Conservation (phyloP, 371 early-diverging fungal genomes). For the Actinomortierella ambigua region DNA sequence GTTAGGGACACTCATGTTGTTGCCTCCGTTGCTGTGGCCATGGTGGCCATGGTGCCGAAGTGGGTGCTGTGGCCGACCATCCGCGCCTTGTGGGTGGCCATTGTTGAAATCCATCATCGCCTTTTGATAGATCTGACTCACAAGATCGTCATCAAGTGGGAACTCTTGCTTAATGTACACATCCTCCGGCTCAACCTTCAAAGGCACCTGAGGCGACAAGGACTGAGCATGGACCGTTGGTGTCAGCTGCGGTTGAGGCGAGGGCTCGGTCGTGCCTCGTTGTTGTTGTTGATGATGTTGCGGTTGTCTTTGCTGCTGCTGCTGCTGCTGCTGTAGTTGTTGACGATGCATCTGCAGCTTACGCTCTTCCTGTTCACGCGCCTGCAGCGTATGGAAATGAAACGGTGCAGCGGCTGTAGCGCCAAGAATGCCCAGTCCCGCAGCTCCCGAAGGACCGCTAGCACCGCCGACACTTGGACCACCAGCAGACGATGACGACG, state of each 20-base stretch:
- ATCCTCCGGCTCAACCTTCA: constrained; percentile 15
- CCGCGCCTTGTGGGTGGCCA: not conserved
- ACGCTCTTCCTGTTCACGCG: constrained; percentile 26
- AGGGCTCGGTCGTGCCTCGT: not conserved
- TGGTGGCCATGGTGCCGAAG: too few relatives aligned
- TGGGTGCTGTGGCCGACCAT: too few relatives aligned
- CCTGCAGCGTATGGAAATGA: constrained; percentile 33
- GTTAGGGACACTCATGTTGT: too few relatives aligned
- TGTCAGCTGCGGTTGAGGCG: constrained; percentile 6
- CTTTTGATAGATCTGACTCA: constrained; percentile 45
- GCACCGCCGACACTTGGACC: too few relatives aligned
- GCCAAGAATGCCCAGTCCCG: constrained; percentile 9
- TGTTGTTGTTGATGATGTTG: constrained; percentile 13
- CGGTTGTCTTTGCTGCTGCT: constrained; percentile 14
- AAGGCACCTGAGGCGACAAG: not conserved
- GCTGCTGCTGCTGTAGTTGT: not conserved
- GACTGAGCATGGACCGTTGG: not conserved
- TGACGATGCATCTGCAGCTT: constrained; percentile 15
- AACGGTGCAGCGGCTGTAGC: constrained; percentile 16
- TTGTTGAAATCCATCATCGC: constrained; percentile 33
- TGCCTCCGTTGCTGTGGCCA: constrained; percentile 4
- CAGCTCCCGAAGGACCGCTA: too few relatives aligned
- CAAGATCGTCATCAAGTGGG: constrained; percentile 35
- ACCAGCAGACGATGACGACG: too few relatives aligned
- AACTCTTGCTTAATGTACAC: constrained; percentile 42